phyloP scores from a whole-genome alignment of 768 basidiomycete species.

The Phlebiopsis gigantea region DNA sequence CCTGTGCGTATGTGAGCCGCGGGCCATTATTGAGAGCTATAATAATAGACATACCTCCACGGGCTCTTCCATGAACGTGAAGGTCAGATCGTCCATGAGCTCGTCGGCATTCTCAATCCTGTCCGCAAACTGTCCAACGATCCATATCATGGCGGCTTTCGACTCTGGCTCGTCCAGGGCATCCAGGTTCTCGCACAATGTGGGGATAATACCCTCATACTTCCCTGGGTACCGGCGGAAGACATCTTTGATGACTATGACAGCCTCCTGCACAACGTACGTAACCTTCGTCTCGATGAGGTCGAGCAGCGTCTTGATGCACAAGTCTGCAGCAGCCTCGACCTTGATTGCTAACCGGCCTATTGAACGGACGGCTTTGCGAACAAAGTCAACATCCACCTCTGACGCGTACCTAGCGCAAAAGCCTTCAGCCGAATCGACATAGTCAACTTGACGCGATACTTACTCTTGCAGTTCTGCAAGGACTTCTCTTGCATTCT shows the following conservation, averaged over 20 bases:
- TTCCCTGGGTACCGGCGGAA: constrained; percentile 95
- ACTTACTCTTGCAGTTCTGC: constrained; percentile 92
- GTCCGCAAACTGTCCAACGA: constrained; percentile 93
- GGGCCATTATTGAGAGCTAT: constrained; percentile 9
- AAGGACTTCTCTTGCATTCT: constrained; percentile 89
- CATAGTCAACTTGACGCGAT: neutral
- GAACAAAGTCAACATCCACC: constrained; percentile 96
- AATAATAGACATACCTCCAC: constrained; percentile 57
- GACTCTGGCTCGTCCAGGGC: constrained; percentile 92
- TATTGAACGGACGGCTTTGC: constrained; percentile 96
- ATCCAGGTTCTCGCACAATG: constrained; percentile 88
- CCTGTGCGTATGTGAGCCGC: constrained; percentile 39
- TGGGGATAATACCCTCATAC: constrained; percentile 95
- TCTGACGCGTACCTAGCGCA: constrained; percentile 86
- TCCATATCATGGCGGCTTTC: constrained; percentile 98
- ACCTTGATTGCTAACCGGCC: constrained; percentile 99
- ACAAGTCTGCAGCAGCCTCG: constrained; percentile 78
- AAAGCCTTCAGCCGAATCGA: neutral
- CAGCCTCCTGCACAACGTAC: constrained; percentile 96
- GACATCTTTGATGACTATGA: constrained; percentile 97
- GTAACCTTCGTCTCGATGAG: constrained; percentile 91
- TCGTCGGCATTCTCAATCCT: constrained; percentile 95
- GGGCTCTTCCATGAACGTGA: constrained; percentile 89
- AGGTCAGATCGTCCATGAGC: constrained; percentile 85
- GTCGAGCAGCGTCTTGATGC: constrained; percentile 79